Percentiles rank a stretch among this genome's conserved stretches.
Conservation (phyloP, 2,329 filamentous ascomycete genomes). For the Fusarium torreyae region DNA sequence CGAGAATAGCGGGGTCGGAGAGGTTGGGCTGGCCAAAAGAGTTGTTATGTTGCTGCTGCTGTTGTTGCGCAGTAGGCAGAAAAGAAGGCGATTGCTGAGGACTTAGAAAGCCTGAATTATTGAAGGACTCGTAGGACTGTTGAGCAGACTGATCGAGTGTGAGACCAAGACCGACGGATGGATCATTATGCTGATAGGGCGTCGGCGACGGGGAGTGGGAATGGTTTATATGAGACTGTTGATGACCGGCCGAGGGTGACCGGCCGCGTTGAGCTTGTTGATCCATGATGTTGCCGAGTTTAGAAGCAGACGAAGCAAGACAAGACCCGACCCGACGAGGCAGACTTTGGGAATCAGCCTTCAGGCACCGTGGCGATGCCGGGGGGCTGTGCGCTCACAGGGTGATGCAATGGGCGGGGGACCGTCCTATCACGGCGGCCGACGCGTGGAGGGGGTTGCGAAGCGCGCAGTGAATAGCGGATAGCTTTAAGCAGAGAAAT, state of each 20-base stretch:
- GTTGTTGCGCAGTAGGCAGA: slow-evolving; percentile 53
- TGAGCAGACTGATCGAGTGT: slow-evolving; percentile 66
- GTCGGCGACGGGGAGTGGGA: slow-evolving; percentile 75
- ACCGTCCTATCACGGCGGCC: slow-evolving; percentile 49
- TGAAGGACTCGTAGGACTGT: slow-evolving; percentile 59
- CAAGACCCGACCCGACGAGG: slow-evolving; percentile 51
- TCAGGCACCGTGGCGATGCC: slow-evolving; percentile 59
- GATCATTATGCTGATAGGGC: slow-evolving; percentile 65
- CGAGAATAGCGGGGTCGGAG: slow-evolving; percentile 58
- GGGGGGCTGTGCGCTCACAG: slow-evolving; percentile 60
- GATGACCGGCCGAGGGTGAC: slow-evolving; percentile 73
- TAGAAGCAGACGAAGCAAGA: slow-evolving; percentile 50
- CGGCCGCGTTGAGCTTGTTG: slow-evolving; percentile 66
- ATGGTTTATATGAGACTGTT: slow-evolving; percentile 77
- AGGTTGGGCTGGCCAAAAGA: slow-evolving; percentile 52
- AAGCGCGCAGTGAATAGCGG: slow-evolving; percentile 38
- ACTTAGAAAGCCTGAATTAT: slow-evolving; percentile 65
- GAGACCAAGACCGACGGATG: slow-evolving; percentile 70
- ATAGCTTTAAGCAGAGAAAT: slow-evolving; percentile 38
- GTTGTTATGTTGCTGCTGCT: slow-evolving; percentile 52
- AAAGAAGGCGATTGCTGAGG: slow-evolving; percentile 59
- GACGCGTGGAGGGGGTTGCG: slow-evolving; percentile 51
- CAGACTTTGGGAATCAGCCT: slow-evolving; percentile 64
- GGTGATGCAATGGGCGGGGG: slow-evolving; percentile 52
- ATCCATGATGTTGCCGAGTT: slow-evolving; percentile 59